Percentiles rank a stretch among this genome's conserved stretches.
Conservation (phyloP, 2,329 filamentous ascomycete genomes). For the Ceratocystis papillata region DNA sequence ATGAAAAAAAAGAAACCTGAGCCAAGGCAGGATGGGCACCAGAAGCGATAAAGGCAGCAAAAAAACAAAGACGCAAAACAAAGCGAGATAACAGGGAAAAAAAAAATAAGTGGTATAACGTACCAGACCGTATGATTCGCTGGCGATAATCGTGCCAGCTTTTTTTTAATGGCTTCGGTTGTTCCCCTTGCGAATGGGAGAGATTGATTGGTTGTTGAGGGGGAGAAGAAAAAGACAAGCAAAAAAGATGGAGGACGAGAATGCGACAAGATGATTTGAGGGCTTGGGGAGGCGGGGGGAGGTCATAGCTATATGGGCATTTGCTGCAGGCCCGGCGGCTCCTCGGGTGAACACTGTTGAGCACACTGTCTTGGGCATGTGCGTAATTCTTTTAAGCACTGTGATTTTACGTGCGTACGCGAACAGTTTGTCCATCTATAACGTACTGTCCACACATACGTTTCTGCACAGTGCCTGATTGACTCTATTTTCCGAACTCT, state of each 20-base stretch:
- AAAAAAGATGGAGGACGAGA: constrained; percentile 35
- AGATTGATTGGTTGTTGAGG: constrained; percentile 42
- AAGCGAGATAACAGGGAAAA: constrained; percentile 26
- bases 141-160: constrained; percentile 25
- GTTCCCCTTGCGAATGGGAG: constrained; percentile 27
- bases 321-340: constrained; percentile 7
- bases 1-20: constrained; percentile 26
- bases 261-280: constrained; percentile 45
- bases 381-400: background rate
- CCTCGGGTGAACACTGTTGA: constrained; percentile 8
- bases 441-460: background rate
- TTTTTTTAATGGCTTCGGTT: constrained; percentile 24
- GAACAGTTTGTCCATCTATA: background rate
- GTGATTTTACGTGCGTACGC: background rate
- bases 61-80: constrained; percentile 27
- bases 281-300: constrained; percentile 27
- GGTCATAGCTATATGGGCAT: constrained; percentile 21
- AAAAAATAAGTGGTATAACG: constrained; percentile 29
- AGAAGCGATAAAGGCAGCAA: constrained; percentile 24
- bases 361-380: background rate
- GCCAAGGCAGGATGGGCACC: constrained; percentile 22
- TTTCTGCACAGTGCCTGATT: background rate
- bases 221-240: constrained; percentile 32
- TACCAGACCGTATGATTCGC: constrained; percentile 26
- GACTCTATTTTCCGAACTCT: background rate